Evolutionary conservation across 2,329 filamentous ascomycete species (phyloP).

Genomic region (Monosporascus sp.): DNA sequence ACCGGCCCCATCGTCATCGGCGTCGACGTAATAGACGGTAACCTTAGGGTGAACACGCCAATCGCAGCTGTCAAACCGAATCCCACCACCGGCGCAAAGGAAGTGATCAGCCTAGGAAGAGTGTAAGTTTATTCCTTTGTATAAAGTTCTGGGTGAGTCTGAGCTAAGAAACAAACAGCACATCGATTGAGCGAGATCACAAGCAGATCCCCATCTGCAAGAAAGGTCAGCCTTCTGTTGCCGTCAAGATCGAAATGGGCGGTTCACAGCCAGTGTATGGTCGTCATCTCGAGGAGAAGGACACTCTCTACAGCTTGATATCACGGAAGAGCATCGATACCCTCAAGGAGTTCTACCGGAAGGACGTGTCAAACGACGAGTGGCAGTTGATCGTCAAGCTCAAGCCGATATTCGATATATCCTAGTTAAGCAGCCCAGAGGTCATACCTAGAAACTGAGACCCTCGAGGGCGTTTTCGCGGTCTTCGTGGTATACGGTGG

Average conservation of each 20-base stretch:
- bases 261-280: slow-evolving; percentile 90
- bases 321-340: slow-evolving; percentile 86
- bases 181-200: slow-evolving; percentile 94
- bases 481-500: not conserved
- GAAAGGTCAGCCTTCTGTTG: slow-evolving; percentile 93
- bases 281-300: slow-evolving; percentile 87
- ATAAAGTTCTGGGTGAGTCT: not conserved
- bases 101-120: slow-evolving; percentile 80
- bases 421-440: slow-evolving; percentile 33
- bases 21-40: slow-evolving; percentile 91
- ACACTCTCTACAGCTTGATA: slow-evolving; percentile 81
- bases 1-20: slow-evolving; percentile 91
- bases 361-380: slow-evolving; percentile 62
- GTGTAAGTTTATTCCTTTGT: slow-evolving; percentile 61
- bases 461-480: not conserved
- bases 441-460: not conserved
- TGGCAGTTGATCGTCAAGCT: slow-evolving; percentile 93
- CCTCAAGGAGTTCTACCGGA: slow-evolving; percentile 89
- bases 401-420: slow-evolving; percentile 89
- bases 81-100: slow-evolving; percentile 71
- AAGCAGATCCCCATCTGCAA: slow-evolving; percentile 91
- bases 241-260: slow-evolving; percentile 94
- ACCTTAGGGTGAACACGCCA: slow-evolving; percentile 79
- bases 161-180: slow-evolving; percentile 47
- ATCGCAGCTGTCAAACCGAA: slow-evolving; percentile 84